A percentile compares a stretch with the other conserved stretches of the same genome.
Conservation (phyloP, 1,284 basidiomycete species). For the Cryptococcus jaspeensis region DNA sequence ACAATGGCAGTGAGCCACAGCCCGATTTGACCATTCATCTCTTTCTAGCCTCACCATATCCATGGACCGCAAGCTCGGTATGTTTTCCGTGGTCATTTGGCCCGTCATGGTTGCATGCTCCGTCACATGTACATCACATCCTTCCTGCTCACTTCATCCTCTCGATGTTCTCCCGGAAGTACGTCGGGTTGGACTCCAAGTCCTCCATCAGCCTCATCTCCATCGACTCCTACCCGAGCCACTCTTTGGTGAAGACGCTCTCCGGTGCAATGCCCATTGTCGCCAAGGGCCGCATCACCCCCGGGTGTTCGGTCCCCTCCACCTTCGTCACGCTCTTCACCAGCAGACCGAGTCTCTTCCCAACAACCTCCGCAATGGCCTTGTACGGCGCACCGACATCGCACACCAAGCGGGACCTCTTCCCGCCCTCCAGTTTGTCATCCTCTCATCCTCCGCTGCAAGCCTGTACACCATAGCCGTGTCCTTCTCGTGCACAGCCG, state of each 20-base stretch:
- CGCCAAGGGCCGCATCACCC: conserved; percentile 5
- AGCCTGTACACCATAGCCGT: conserved; percentile 27
- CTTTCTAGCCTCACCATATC: no score
- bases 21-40: no score
- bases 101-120: no score
- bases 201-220: conserved; percentile 13
- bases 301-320: conserved; percentile 19
- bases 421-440: conserved; percentile 12
- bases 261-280: background rate
- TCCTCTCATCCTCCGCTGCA: conserved; percentile 29
- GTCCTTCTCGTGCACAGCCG: conserved; percentile 26
- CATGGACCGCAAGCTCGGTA: no score
- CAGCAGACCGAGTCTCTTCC: conserved; percentile 14
- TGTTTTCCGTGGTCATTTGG: no score
- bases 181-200: conserved; percentile 6
- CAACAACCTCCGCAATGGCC: conserved; percentile 24
- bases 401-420: conserved; percentile 20
- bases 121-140: no score
- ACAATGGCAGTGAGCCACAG: no score
- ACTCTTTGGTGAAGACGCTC: conserved; percentile 3
- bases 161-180: no score
- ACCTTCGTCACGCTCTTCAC: conserved; percentile 11
- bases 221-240: conserved; percentile 12
- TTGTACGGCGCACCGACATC: conserved; percentile 16
- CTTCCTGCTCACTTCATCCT: no score